These are phyloP conservation scores for Eucalyptus erythrocorys DNA, from an alignment of 345 rosid genomes.

Conservation along the genomic window DNA sequence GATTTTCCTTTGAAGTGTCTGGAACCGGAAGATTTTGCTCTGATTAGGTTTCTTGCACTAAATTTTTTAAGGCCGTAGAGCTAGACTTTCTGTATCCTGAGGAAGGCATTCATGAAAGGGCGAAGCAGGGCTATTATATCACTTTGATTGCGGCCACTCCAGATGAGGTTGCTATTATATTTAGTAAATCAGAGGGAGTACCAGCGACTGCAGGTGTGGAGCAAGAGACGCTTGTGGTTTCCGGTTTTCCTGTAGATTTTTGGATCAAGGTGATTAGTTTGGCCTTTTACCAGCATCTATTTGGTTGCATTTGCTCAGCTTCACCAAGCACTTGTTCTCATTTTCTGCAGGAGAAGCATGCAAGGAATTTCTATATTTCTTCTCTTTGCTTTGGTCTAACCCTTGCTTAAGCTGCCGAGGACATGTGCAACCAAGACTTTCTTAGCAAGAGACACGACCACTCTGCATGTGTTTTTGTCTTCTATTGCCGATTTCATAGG, in stretches of 20 bases:
- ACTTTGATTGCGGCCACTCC: background rate
- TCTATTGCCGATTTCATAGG: background rate
- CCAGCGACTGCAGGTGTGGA: background rate
- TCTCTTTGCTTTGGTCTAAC: background rate
- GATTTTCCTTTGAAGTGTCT: background rate
- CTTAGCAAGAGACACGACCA: background rate
- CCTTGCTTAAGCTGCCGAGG: background rate
- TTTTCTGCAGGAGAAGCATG: background rate
- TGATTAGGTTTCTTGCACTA: background rate
- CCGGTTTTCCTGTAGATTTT: background rate
- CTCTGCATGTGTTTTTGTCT: background rate
- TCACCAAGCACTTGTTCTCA: background rate
- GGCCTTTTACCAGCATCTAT: background rate
- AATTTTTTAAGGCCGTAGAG: background rate
- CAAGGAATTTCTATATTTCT: background rate
- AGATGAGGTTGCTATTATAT: background rate
- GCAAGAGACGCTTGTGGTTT: background rate
- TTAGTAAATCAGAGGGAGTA: background rate
- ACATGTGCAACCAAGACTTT: background rate
- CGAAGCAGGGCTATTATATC: background rate
- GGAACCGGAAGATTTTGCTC: background rate
- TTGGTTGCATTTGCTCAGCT: background rate
- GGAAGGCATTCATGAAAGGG: background rate
- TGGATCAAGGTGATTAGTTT: background rate
- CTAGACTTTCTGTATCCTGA: background rate